A percentile compares a stretch with the other conserved stretches of the same genome.
These are phyloP conservation scores for Globisporangium abappressorium DNA, from an alignment of 352 stramenopile species.

Conservation along the genomic window DNA sequence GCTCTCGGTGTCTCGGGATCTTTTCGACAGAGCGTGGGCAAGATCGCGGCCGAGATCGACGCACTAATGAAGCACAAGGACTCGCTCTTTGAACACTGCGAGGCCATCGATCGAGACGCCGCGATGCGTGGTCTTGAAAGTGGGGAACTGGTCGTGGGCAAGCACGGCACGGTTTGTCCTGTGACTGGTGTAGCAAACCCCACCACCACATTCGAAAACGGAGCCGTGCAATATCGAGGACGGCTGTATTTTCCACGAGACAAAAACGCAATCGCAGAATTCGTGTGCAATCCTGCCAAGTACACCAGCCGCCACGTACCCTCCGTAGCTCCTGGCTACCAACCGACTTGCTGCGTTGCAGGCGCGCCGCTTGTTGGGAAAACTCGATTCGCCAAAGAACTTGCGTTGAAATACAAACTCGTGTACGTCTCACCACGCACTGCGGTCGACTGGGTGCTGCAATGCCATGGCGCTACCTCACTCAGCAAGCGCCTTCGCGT, in stretches of 20 bases:
- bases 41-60: conserved; percentile 23
- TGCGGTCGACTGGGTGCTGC: conserved; percentile 51
- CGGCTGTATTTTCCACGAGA: conserved; percentile 61
- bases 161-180: conserved; percentile 46
- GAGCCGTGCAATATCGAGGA: conserved; percentile 37
- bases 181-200: conserved; percentile 24
- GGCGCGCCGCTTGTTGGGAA: conserved; percentile 16
- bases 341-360: conserved; percentile 18
- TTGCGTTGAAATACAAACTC: conserved; percentile 16
- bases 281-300: conserved; percentile 19
- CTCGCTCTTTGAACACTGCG: conserved; percentile 43
- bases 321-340: not conserved
- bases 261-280: conserved; percentile 17
- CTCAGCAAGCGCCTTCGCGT: conserved; percentile 24
- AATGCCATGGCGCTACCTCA: conserved; percentile 42
- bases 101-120: conserved; percentile 24
- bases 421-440: conserved; percentile 40
- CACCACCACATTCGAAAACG: not conserved
- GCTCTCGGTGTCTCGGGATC: conserved; percentile 24
- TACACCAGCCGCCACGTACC: not conserved
- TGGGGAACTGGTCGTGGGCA: conserved; percentile 49
- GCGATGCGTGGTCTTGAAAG: conserved; percentile 26
- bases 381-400: conserved; percentile 14
- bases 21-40: conserved; percentile 37
- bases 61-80: conserved; percentile 34